These are phyloP conservation scores for Castanea sativa DNA, from an alignment of 306 rosid genomes.

Conservation along the genomic window DNA sequence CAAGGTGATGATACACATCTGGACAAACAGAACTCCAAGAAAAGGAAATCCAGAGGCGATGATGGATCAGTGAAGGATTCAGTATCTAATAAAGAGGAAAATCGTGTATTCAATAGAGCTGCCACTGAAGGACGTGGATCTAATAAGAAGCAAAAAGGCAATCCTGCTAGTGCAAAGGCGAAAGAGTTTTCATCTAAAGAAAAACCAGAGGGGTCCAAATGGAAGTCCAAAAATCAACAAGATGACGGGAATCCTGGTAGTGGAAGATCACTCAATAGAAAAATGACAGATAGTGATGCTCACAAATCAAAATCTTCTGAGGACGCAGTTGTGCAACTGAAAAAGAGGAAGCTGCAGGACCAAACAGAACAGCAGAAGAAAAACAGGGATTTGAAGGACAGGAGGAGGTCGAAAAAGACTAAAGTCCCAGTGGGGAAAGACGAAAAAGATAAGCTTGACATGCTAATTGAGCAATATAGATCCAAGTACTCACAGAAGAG, in stretches of 20 bases:
- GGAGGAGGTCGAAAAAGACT: conserved; percentile 54
- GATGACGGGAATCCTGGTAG: conserved; percentile 34
- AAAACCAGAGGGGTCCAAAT: conserved; percentile 22
- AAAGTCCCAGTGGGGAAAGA: conserved; percentile 66
- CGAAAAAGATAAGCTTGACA: conserved; percentile 73
- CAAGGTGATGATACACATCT: conserved; percentile 27
- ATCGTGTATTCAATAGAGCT: conserved; percentile 25
- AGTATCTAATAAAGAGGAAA: conserved; percentile 20
- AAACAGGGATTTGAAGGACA: conserved; percentile 31
- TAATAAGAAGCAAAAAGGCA: conserved; percentile 51
- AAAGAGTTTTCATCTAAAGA: conserved; percentile 16
- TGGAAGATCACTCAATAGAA: conserved; percentile 9
- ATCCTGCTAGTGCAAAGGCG: conserved; percentile 20
- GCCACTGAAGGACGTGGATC: conserved; percentile 29
- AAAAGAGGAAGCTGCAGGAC: conserved; percentile 55
- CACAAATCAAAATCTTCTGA: conserved; percentile 17
- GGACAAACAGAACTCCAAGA: conserved; percentile 31
- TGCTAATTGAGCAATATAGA: conserved; percentile 80
- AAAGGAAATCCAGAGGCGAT: conserved; percentile 47
- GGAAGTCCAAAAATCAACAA: conserved; percentile 26
- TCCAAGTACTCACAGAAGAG: conserved; percentile 59
- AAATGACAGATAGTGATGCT: conserved; percentile 17
- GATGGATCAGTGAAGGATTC: conserved; percentile 29
- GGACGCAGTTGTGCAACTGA: conserved; percentile 25
- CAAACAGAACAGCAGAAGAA: conserved; percentile 29